These are phyloP conservation scores for Cinchona pubescens DNA, from an alignment of 257 asterid species.

Conservation along the genomic window DNA sequence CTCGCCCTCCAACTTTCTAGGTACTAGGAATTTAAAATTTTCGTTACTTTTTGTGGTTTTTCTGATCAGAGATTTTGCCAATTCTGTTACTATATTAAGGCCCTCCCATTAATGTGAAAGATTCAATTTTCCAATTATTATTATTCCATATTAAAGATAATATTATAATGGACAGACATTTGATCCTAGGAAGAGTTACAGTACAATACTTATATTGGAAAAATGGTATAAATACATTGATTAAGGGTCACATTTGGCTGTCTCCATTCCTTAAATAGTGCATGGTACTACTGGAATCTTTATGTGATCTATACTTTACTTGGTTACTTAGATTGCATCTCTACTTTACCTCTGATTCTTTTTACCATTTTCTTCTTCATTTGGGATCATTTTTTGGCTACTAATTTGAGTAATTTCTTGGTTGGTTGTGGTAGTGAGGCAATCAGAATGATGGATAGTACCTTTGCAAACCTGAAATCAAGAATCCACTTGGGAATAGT, in stretches of 20 bases:
- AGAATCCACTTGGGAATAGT: constrained; percentile 38
- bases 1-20: constrained; percentile 2
- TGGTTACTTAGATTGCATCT: constrained; percentile 48
- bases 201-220: neutral
- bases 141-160: no score
- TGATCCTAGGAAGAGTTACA: neutral
- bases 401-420: constrained; percentile 19
- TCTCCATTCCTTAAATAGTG: constrained; percentile 7
- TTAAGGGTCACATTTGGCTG: constrained; percentile 20
- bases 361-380: constrained; percentile 4
- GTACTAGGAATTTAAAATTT: constrained; percentile 6
- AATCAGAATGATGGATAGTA: constrained; percentile 52
- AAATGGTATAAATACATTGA: constrained; percentile 27
- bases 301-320: constrained; percentile 69
- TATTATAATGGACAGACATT: no score
- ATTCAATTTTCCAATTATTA: neutral
- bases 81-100: neutral
- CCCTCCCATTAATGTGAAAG: neutral
- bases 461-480: constrained; percentile 51
- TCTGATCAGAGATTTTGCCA: neutral
- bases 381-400: neutral
- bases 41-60: neutral
- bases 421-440: constrained; percentile 24
- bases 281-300: constrained; percentile 27
- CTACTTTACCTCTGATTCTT: constrained; percentile 27